A percentile compares a stretch with the other conserved stretches of the same genome.
These are phyloP conservation scores for Leccinum variicolor DNA, from an alignment of 768 basidiomycete species.

Conservation along the genomic window DNA sequence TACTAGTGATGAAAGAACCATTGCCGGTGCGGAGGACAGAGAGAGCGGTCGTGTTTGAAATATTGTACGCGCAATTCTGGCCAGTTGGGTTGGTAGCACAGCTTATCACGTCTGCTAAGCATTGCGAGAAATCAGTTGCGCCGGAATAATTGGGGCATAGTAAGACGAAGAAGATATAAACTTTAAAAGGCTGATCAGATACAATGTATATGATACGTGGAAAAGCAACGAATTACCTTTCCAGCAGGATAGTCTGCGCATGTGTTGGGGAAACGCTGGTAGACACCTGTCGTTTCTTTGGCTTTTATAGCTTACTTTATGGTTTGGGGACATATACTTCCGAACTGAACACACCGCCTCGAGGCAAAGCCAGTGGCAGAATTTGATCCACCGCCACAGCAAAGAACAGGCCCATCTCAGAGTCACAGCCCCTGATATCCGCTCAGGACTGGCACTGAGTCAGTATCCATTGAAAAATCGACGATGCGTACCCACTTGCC, in stretches of 20 bases:
- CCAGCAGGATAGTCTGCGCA: background rate
- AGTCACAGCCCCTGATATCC: background rate
- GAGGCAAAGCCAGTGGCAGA: background rate
- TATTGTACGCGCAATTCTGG: constrained; percentile 3
- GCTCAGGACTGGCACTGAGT: too few species aligned
- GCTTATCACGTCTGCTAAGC: constrained; percentile 2
- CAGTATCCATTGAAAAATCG: background rate
- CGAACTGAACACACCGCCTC: background rate
- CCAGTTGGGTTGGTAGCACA: background rate
- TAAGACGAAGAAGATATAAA: background rate
- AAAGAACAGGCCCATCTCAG: too few species aligned
- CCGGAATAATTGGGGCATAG: background rate
- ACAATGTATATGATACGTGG: too few species aligned
- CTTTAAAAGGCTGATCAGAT: constrained; percentile 7
- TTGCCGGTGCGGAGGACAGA: constrained; percentile 12
- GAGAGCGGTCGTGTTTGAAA: constrained; percentile 7
- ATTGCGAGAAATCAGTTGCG: constrained; percentile 13
- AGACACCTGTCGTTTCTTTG: background rate
- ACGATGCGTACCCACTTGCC: too few species aligned
- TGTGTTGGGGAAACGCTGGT: background rate
- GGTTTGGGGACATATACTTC: background rate
- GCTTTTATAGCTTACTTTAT: background rate
- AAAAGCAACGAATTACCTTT: constrained; percentile 2
- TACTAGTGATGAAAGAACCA: background rate
- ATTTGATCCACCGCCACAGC: background rate